Evolutionary conservation across 1,284 basidiomycete genomes (phyloP), one percentile per base, ranked within the genome.

Genomic region (Cystobasidiaceae sp.): DNA sequence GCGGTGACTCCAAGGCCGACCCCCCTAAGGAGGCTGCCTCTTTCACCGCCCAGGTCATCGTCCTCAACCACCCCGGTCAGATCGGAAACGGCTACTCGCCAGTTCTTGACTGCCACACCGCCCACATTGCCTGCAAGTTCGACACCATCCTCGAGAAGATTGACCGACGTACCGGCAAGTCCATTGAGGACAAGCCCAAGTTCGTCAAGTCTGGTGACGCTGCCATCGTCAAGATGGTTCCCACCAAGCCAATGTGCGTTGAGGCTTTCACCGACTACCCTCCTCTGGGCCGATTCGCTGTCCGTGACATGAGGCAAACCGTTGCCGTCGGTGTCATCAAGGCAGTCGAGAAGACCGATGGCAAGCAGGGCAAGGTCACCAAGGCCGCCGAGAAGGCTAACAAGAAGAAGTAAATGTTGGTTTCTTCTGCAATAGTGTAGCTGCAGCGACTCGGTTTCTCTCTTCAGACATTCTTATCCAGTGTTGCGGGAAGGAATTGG

Each of bases 31-130:
- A 97, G 83, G 92, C 96, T 74, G 92, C 91, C 71, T 97, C 93
- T 68, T 98, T 99, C 91, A 94, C 89, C 81, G 94, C 94, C 73
- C 94, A 99, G 85, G 96, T 99, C 83, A 98, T 98, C 79, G 91
- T 99, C 79, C 89, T 99, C 80, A 98, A 98, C 86, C 96, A 99
- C 88, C 96, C 96, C 70, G 96, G 96, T 84, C 96, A 99, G 82
- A 97, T 99, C 78, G 89, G 91, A 82, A 90, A 90, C 75, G 92
- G 92, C 74, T 94, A 96, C 80, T 91, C 94, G 61, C 94, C 94
- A 68, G 94, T 99, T 69, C 88, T 99, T 74, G 94, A 99, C 84
- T 99, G 94, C 83, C 94, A 99, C 87, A 98, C 94, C 72, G 54
- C 60, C 37, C 61, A 97, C 86, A 98, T 98, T 80, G 96, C 96